Conservation (phyloP, 169 alveolate genomes). For the Eimeria mitis region DNA sequence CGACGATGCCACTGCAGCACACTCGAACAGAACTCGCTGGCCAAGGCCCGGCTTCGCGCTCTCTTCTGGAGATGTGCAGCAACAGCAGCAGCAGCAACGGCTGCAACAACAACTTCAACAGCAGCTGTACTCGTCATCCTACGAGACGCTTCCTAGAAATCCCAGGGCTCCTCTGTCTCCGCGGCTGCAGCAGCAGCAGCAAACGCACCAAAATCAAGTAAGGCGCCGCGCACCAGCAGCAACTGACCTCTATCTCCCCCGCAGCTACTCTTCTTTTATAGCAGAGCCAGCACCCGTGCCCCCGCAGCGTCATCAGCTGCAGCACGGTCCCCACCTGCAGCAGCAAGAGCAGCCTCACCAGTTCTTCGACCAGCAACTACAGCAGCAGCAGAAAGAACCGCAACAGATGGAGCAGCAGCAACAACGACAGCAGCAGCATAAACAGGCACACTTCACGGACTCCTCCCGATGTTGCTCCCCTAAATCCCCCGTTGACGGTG, state of each 20-base stretch:
- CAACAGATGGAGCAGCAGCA: conserved; percentile 16
- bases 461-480: not conserved
- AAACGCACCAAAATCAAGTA: not conserved
- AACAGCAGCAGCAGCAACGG: not conserved
- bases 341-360: not conserved
- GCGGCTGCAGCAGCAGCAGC: conserved; percentile 47
- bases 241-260: not conserved
- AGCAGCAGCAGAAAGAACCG: conserved; percentile 9
- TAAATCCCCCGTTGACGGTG: not conserved
- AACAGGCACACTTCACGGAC: conserved; percentile 6
- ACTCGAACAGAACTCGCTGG: not conserved
- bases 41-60: not conserved
- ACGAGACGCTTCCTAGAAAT: not conserved
- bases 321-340: conserved; percentile 2
- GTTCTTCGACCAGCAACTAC: not conserved
- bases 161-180: not conserved
- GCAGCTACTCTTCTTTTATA: not conserved
- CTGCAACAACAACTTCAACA: not conserved
- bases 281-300: not conserved
- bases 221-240: conserved; percentile 19
- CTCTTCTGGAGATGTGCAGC: too few species aligned
- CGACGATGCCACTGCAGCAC: conserved; percentile 2
- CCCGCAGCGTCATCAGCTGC: conserved; percentile 4
- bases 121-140: not conserved
- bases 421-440: conserved; percentile 11